Evolutionary conservation across 2,329 filamentous ascomycete genomes (phyloP).

Genomic region (Xylariales sp.): DNA sequence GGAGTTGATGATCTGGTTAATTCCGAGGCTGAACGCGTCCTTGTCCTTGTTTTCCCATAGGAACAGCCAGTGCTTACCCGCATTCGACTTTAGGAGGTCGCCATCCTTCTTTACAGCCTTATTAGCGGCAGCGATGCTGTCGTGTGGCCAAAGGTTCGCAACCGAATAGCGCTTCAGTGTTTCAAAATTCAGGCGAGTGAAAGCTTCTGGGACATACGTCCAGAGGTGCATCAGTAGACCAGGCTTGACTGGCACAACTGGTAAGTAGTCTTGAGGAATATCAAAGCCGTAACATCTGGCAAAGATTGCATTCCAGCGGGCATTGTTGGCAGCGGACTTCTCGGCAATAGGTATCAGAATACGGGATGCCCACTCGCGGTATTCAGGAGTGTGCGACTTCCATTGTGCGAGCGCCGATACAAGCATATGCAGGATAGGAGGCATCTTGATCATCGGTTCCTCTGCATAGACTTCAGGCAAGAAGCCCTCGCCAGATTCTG

Average conservation of each 20-base stretch:
- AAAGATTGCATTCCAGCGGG: conserved; percentile 28
- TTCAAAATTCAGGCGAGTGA: conserved; percentile 15
- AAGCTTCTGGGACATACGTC: conserved; percentile 9
- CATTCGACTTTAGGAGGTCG: conserved; percentile 22
- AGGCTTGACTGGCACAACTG: conserved; percentile 18
- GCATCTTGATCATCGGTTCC: conserved; percentile 6
- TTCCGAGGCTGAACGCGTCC: conserved; percentile 4
- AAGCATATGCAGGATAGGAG: conserved; percentile 16
- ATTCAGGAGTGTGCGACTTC: conserved; percentile 1
- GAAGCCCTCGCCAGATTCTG: conserved; percentile 4
- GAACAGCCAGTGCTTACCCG: conserved; percentile 29
- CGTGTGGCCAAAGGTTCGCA: conserved; percentile 19
- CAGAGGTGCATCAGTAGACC: conserved; percentile 12
- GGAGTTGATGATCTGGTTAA: conserved; percentile 10
- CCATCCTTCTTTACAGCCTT: conserved; percentile 17
- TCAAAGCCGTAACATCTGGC: conserved; percentile 23
- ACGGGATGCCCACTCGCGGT: conserved; percentile 14
- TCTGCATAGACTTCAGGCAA: conserved; percentile 13
- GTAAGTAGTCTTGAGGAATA: conserved; percentile 17
- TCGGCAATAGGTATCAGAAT: conserved; percentile 22
- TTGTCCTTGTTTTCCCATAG: conserved; percentile 7
- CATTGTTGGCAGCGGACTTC: conserved; percentile 24
- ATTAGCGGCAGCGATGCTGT: conserved; percentile 19
- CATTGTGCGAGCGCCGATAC: not conserved
- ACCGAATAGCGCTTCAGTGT: conserved; percentile 16